Evolutionary conservation across 192 early-diverging fungal species (phyloP), one percentile per base, ranked within the genome.

Genomic region (Linnemannia exigua): DNA sequence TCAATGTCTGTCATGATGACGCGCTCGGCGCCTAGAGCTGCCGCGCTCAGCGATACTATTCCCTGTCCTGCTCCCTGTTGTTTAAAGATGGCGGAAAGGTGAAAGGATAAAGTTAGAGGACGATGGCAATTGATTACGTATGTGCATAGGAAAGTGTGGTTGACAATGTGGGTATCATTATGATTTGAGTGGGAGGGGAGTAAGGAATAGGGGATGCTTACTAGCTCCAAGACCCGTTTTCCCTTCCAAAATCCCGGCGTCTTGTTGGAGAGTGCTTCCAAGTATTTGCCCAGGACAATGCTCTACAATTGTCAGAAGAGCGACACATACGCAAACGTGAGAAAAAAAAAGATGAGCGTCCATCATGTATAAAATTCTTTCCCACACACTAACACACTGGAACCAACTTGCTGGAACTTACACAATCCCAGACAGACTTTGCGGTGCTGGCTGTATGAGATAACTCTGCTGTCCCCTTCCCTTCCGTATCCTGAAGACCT

Each of bases 51-150:
- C 5, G 81, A 82, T 3, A 58, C 82, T 35, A 88, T 77, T 61
- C 87, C 87, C 71, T 88, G 87, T 28, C 87, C 87, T 51, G 87
- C 77, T 6, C 87, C 87, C 87, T 88, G 37, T 71, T 22, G 11
- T 28, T 63, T 63, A 3, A 63, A 17, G 15, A 50, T 50, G 12
- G 25, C 35, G 20, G 12, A 46, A 36, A 38, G 28, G 58, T n/a
- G 7, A n/a, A 31, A 11, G 22, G 35, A 25, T 28, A 28, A 28
- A 37, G 17, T 76, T 71, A 47, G 46, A 51, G 11, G 41, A 3
- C 5, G 41, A 51, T 17, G 28, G 5, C 0, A 12, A 67, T 2
- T 11, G 25, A 76, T 28, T 63, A 61, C 16, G 35, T 38, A 12
- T 28, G 25, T 5, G 19, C 2, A 25, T 31, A 15, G n/a, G 4